Evolutionary conservation across 2,329 filamentous ascomycete species (phyloP), one percentile per base, ranked within the genome.

Genomic region (Colletotrichum paranaense): DNA sequence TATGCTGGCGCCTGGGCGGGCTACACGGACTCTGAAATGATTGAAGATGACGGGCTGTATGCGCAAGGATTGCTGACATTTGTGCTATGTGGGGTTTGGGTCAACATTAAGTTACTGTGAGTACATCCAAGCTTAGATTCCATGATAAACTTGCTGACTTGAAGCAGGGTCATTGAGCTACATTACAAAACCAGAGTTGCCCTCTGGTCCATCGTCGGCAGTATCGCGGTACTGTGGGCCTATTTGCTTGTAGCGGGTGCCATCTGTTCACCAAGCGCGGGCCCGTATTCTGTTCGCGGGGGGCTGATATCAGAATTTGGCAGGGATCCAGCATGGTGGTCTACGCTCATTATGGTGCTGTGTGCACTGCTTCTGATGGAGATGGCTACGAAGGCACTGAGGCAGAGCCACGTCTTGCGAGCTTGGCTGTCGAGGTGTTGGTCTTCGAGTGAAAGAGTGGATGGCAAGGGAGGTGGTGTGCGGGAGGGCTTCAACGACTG

Each of bases 381-480:
- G 24, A 62, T 68, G 42, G 30, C 14, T 5, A 53, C 46, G 11
- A 60, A 55, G 30, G 56, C 65, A 19, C 7, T 62, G 5, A 38
- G 49, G 12, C 65, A 68, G 30, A 68, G 57, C n/a, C 46, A 68
- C n/a, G 56, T 62, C 8, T 12, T 68, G 28, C 26, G 56, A 11
- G 65, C 65, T 4, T 62, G 56, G 65, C 5, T 56, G 16, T 68
- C 66, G 6, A 46, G 66, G 9, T 68, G 58, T 52, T 87, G 87
- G 85, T 84, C 88, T n/a, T 77, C 90, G 2, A 86, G 87, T 76
- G 81, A 80, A 38, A 85, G 82, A 84, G 81, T 82, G 1, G 86
- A 84, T 2, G n/a, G 60, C 84, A 78, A 78, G 58, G 76, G 62
- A 22, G 75, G 70, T 24, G 76, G 74, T 30, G 49, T 68, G 1